Percentiles rank a stretch among this genome's conserved stretches.
These are phyloP conservation scores for Zasmidium cellare DNA, from an alignment of 2,329 filamentous ascomycete genomes.

Conservation along the genomic window DNA sequence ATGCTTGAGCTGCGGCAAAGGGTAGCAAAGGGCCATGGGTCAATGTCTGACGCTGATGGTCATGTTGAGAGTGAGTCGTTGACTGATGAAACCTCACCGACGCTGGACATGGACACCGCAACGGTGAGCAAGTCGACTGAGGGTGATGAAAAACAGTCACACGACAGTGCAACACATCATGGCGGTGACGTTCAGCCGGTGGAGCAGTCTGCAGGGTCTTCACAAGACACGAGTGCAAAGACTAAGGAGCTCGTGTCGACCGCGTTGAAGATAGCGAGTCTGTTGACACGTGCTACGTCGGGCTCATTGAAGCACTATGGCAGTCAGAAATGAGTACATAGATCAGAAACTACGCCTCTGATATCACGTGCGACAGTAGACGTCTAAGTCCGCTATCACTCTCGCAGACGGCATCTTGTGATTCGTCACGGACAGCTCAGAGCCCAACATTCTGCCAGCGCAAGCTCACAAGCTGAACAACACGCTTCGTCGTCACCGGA, in stretches of 20 bases:
- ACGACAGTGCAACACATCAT: neutral
- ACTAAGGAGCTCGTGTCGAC: conserved; percentile 5
- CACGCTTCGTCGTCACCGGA: neutral
- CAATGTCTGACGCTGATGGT: neutral
- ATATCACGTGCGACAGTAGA: neutral
- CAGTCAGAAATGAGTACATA: neutral
- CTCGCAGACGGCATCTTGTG: neutral
- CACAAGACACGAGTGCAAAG: neutral
- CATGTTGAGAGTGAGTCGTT: neutral
- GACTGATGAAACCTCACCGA: neutral
- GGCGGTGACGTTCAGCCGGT: neutral
- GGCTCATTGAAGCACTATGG: conserved; percentile 6
- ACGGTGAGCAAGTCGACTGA: neutral
- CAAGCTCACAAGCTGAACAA: too few relatives aligned
- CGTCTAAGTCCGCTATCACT: neutral
- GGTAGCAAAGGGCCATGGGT: too few relatives aligned
- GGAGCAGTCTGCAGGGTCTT: conserved; percentile 1
- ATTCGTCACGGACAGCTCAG: neutral
- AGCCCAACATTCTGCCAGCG: neutral
- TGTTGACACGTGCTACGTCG: conserved; percentile 13
- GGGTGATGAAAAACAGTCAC: neutral
- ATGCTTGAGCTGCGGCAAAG: conserved; percentile 9
- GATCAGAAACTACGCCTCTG: neutral
- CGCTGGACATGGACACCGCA: neutral
- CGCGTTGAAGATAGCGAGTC: conserved; percentile 12